Conservation (phyloP, 2,329 filamentous ascomycete species). For the Ophiocordyceps camponoti-leonardi region DNA sequence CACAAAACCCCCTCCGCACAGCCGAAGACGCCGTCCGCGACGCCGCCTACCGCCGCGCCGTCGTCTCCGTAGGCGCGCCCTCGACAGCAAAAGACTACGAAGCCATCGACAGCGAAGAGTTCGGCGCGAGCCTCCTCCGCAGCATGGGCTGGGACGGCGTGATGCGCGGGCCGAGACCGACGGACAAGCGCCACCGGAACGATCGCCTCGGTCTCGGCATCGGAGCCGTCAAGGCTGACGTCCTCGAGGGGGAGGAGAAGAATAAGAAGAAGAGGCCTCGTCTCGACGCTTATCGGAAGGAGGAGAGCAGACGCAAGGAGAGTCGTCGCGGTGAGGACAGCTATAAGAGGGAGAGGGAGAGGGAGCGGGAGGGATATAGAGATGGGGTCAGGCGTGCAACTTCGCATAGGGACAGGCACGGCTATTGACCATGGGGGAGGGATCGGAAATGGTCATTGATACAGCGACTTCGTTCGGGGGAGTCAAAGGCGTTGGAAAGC, state of each 20-base stretch:
- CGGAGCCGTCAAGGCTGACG: constrained; percentile 70
- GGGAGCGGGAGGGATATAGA: constrained; percentile 23
- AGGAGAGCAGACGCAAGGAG: constrained; percentile 26
- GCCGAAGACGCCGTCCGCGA: constrained; percentile 41
- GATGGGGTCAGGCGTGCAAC: constrained; percentile 16
- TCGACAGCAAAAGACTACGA: constrained; percentile 74
- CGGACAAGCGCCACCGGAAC: constrained; percentile 53
- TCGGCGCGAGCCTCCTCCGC: constrained; percentile 74
- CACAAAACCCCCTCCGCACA: constrained; percentile 3
- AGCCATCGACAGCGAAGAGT: constrained; percentile 82
- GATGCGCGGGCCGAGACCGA: constrained; percentile 31
- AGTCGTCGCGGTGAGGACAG: constrained; percentile 22
- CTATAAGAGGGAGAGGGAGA: constrained; percentile 29
- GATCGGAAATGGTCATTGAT: background rate
- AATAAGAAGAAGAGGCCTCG: constrained; percentile 25
- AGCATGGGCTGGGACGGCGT: constrained; percentile 91
- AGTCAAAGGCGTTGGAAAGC: background rate
- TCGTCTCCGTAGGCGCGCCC: constrained; percentile 53
- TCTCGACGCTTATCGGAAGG: constrained; percentile 31
- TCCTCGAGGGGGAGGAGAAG: constrained; percentile 45
- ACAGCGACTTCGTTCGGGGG: too few relatives aligned
- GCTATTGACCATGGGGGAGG: constrained; percentile 2
- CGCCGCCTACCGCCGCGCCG: constrained; percentile 53
- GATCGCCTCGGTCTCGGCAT: constrained; percentile 80
- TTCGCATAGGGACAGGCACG: constrained; percentile 13